A percentile compares a stretch with the other conserved stretches of the same genome.
phyloP scores from a whole-genome alignment of 2,329 filamentous ascomycete genomes.

The Trichoderma sp. region DNA sequence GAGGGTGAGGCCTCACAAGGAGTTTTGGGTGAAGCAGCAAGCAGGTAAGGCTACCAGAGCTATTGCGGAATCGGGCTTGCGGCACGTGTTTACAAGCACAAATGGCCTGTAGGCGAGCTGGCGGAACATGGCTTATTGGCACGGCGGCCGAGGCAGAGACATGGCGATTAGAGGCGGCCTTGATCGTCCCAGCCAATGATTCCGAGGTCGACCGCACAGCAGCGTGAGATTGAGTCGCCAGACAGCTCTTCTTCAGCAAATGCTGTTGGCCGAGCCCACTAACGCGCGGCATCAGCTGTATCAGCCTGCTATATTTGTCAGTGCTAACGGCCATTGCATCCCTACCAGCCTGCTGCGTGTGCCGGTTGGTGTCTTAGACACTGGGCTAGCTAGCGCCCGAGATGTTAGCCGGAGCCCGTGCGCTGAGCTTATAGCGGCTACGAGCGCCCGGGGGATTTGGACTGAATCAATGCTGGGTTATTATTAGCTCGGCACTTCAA shows the following conservation, averaged over 20 bases:
- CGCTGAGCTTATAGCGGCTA: neutral
- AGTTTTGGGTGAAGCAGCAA: neutral
- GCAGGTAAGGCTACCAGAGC: neutral
- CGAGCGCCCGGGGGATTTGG: neutral
- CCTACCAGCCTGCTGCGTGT: neutral
- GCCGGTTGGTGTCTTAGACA: neutral
- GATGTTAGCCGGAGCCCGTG: neutral
- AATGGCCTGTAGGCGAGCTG: neutral
- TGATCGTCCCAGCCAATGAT: neutral
- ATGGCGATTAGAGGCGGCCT: neutral
- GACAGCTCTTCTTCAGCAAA: neutral
- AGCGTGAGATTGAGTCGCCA: neutral
- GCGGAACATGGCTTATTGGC: neutral
- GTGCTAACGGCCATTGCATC: neutral
- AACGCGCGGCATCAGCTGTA: neutral
- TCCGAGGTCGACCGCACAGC: neutral
- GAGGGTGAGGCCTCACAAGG: constrained; percentile 13
- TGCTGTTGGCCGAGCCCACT: neutral
- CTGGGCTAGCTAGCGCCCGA: constrained; percentile 2
- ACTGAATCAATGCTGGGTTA: neutral
- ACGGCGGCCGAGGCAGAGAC: neutral
- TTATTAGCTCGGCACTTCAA: neutral
- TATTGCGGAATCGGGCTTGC: neutral
- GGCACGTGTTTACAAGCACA: constrained; percentile 12
- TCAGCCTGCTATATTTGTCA: neutral